Base-by-base conservation (phyloP, 768 basidiomycete genomes). In the Suillus subaureus region DNA sequence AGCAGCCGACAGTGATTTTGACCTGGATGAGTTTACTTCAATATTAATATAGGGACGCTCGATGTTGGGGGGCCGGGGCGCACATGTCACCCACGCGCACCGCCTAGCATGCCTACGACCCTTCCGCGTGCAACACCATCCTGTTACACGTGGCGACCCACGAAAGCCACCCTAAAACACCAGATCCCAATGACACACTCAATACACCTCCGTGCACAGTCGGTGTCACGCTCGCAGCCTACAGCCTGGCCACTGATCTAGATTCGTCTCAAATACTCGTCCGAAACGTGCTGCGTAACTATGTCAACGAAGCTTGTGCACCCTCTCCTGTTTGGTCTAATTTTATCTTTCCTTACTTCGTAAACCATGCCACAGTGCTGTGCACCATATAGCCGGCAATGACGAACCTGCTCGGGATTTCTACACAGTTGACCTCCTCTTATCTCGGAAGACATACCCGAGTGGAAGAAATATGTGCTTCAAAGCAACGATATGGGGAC, bases 371-470 rank as follows among this genome's bases (percentile, higher is more conserved):
- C 86, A 87, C 66, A 77, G 78, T 4, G 79, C 75, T 3, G 85
- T 86, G 16, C 87, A 88, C 66, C 75, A 79, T 23, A 78, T 84
- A n/a, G 82, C 84, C 3, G 72, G 74, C 15, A 82, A 81, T 31
- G 28, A 52, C 51, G 8, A 52, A 52, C 16, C 28, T 18, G 51
- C 28, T n/a, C 45, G 4, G 8, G 8, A n/a, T 9, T 88, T 74
- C 64, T 82, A 85, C 66, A 87, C 85, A 0, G 78, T 87, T 2
- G 82, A 84, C 16, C 72, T 88, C 16, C 72, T 88, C 11, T 73
- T 87, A 6, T 73, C 78, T 56, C 72, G 86, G 55, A 86, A 87
- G 87, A 88, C 57, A 82, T 88, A 11, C 81, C 82, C 72, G 83
- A 80, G 63, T 88, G 87, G 87, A 76, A 78, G 49, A 80, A 76